These are phyloP conservation scores for Gossypium australe DNA, from an alignment of 345 rosid species.

Conservation along the genomic window DNA sequence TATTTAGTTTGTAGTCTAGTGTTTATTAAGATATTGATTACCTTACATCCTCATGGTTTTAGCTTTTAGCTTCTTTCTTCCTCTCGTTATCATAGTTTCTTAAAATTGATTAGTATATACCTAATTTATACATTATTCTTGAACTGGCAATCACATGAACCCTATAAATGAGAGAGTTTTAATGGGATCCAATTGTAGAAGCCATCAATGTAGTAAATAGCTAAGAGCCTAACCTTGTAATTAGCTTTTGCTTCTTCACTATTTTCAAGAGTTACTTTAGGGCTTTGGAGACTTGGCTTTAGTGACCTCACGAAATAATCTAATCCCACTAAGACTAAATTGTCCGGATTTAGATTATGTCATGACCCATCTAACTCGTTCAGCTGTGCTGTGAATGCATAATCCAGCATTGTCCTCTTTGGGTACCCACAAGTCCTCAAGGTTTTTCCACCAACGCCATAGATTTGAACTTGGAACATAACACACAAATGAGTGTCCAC, in stretches of 20 bases:
- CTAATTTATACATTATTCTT: not conserved
- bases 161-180: not conserved
- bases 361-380: no score
- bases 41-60: not conserved
- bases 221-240: not conserved
- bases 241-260: no score
- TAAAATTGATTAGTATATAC: not conserved
- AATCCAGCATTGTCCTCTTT: no score
- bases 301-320: not conserved
- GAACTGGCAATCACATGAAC: not conserved
- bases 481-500: no score
- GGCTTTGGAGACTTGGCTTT: not conserved
- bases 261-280: not conserved
- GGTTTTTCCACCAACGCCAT: no score
- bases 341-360: not conserved
- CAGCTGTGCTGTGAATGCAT: no score
- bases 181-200: slow-evolving; percentile 3
- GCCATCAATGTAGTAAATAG: not conserved
- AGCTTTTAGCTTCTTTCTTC: not conserved
- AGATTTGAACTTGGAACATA: no score
- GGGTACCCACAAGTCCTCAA: no score
- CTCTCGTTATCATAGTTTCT: not conserved
- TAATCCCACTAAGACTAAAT: not conserved
- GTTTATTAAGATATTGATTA: not conserved
- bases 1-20: slow-evolving; percentile 3